These are phyloP conservation scores for Paramecium pentaurelia DNA, from an alignment of 73 alveolate genomes.

Conservation along the genomic window DNA sequence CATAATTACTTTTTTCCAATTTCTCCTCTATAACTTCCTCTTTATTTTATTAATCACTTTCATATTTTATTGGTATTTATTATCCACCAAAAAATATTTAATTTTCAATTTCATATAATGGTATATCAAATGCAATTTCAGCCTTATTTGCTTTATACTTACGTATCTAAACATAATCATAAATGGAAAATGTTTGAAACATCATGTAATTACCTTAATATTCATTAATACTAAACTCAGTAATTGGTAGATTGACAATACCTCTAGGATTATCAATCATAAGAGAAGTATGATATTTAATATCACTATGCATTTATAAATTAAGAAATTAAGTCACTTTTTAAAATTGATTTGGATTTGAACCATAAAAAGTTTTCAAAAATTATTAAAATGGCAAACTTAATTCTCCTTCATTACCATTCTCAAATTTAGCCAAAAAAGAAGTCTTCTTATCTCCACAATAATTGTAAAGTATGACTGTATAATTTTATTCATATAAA, in stretches of 20 bases:
- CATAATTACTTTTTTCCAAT: background rate
- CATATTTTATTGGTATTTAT: background rate
- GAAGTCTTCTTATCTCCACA: background rate
- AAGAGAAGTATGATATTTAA: background rate
- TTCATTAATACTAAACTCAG: background rate
- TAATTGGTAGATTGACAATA: background rate
- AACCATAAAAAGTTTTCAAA: background rate
- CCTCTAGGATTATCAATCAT: background rate
- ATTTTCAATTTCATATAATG: background rate
- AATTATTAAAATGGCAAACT: background rate
- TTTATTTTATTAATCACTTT: background rate
- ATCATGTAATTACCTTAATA: background rate
- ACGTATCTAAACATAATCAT: background rate
- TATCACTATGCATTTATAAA: background rate
- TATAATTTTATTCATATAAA: background rate
- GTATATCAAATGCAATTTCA: background rate
- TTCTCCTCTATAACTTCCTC: background rate
- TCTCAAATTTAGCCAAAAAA: background rate
- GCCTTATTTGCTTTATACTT: background rate
- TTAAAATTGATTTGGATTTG: background rate
- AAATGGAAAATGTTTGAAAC: background rate
- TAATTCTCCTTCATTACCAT: background rate
- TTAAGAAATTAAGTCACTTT: background rate
- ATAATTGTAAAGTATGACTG: background rate
- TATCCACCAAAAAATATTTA: background rate